A percentile compares a stretch with the other conserved stretches of the same genome.
Conservation (phyloP, 2,329 filamentous ascomycete species). For the Talaromyces rugulosus region DNA sequence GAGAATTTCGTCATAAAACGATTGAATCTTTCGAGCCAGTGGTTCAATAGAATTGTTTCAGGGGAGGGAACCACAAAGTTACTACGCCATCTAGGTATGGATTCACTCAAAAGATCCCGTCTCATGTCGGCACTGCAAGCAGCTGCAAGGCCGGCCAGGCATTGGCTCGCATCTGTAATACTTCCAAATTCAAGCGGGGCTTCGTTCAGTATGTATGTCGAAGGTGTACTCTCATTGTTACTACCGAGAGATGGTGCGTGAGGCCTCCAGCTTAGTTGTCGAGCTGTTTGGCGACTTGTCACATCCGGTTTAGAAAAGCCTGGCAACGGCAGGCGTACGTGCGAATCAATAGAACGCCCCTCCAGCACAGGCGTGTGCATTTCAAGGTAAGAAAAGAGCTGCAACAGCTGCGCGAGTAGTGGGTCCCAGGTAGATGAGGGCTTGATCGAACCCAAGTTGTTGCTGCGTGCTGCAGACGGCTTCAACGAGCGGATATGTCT, state of each 20-base stretch:
- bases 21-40: constrained; percentile 8
- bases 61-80: constrained; percentile 3
- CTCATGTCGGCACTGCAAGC: not conserved
- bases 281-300: not conserved
- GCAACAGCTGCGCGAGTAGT: constrained; percentile 3
- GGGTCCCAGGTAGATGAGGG: constrained; percentile 1
- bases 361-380: constrained; percentile 7
- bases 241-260: not conserved
- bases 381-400: constrained; percentile 4
- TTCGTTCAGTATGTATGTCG: not conserved
- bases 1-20: constrained; percentile 1
- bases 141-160: not conserved
- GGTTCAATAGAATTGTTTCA: not conserved
- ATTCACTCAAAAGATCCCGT: not conserved
- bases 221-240: not conserved
- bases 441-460: constrained; percentile 1
- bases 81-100: not conserved
- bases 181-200: constrained; percentile 1
- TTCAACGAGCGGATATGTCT: not conserved
- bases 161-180: constrained; percentile 1
- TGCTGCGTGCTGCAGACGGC: not conserved
- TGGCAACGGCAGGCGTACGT: constrained; percentile 1
- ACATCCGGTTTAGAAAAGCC: constrained; percentile 1
- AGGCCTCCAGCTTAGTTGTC: not conserved
- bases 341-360: not conserved